A percentile compares a stretch with the other conserved stretches of the same genome.
Conservation (phyloP, 108 stramenopile species). For the Hondaea fermentalgiana region DNA sequence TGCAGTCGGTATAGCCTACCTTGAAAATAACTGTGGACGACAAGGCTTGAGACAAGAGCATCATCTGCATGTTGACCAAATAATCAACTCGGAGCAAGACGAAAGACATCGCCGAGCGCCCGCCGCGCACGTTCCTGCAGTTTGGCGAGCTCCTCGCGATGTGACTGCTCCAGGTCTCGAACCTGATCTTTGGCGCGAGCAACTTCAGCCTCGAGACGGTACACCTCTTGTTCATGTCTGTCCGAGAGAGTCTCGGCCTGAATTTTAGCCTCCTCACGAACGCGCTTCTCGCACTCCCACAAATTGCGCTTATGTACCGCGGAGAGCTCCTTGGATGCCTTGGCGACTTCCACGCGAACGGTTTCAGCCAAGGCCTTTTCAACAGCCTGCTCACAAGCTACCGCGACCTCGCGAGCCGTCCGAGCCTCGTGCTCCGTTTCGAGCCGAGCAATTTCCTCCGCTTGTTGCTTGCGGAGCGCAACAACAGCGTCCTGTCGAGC, state of each 20-base stretch:
- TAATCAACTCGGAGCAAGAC: neutral
- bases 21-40: too few relatives aligned
- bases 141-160: neutral
- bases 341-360: neutral
- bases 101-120: neutral
- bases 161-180: neutral
- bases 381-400: neutral
- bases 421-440: neutral
- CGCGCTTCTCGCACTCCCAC: neutral
- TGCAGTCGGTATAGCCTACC: too few relatives aligned
- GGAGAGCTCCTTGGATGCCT: neutral
- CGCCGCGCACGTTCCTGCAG: neutral
- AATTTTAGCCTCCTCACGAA: neutral
- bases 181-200: neutral
- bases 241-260: neutral
- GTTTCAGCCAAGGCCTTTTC: neutral
- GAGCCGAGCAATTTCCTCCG: neutral
- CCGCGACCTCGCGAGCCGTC: neutral
- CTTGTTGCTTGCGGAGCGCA: neutral
- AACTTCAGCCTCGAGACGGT: neutral
- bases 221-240: neutral
- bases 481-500: neutral
- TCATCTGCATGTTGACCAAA: too few relatives aligned
- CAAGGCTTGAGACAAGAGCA: too few relatives aligned
- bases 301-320: neutral